Evolutionary conservation across 345 rosid species (phyloP).

Genomic region (Hibiscus mutabilis): DNA sequence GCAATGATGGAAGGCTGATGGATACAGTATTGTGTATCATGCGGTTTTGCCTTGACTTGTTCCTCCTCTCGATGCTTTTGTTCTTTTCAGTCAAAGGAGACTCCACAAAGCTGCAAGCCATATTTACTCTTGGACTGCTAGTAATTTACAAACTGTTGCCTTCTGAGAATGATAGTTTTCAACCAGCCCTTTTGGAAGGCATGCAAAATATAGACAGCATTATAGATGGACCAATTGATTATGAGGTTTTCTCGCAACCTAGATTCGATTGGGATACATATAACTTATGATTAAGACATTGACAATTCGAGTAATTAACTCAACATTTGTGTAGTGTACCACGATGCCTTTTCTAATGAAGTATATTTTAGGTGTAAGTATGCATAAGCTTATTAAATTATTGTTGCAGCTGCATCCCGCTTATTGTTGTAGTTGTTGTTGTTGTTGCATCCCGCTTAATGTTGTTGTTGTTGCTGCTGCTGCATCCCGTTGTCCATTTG

Average conservation of each 20-base stretch:
- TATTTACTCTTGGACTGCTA: constrained; percentile 77
- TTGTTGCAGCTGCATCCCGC: not conserved
- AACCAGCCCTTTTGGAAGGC: constrained; percentile 64
- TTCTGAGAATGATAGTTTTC: constrained; percentile 55
- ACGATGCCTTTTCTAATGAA: not conserved
- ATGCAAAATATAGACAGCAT: constrained; percentile 69
- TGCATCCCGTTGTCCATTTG: no score
- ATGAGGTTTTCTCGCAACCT: constrained; percentile 84
- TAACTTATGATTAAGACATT: constrained; percentile 24
- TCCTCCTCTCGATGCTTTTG: constrained; percentile 73
- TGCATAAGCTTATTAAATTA: not conserved
- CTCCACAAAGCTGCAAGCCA: constrained; percentile 92
- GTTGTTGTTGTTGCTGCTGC: no score
- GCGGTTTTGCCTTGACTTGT: constrained; percentile 87
- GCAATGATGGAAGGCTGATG: constrained; percentile 96
- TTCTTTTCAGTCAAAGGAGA: constrained; percentile 92
- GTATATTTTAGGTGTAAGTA: not conserved
- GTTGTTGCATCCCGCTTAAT: no score
- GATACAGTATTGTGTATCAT: constrained; percentile 76
- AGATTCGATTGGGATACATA: constrained; percentile 90
- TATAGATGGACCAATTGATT: constrained; percentile 76
- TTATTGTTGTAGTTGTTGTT: no score
- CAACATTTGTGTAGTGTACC: not conserved
- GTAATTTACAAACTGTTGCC: constrained; percentile 85
- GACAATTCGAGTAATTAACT: constrained; percentile 15